Percentiles rank a stretch among this genome's conserved stretches.
Conservation (phyloP, 768 basidiomycete genomes). For the Lactifluus subvellereus region DNA sequence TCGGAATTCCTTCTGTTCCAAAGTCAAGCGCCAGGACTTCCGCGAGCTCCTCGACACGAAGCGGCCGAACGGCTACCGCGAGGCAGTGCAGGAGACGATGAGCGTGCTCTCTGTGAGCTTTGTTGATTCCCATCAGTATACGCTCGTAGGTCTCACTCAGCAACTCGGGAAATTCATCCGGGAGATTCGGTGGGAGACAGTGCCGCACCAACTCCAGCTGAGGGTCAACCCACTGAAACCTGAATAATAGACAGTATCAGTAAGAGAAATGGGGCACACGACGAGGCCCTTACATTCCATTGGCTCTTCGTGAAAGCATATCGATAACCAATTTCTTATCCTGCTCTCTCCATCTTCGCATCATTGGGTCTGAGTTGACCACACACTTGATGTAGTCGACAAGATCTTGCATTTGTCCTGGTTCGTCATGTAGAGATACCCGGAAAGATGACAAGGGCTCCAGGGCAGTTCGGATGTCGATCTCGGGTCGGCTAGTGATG, state of each 20-base stretch:
- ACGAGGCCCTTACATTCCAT: constrained; percentile 5
- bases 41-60: constrained; percentile 6
- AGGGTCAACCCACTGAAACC: constrained; percentile 3
- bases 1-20: not conserved
- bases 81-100: constrained; percentile 8
- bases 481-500: constrained; percentile 4
- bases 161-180: not conserved
- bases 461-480: not conserved
- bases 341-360: not conserved
- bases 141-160: constrained; percentile 8
- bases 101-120: not conserved
- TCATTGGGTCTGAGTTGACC: not conserved
- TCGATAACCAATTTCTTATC: not conserved
- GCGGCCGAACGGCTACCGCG: not conserved
- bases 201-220: not conserved
- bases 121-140: not conserved
- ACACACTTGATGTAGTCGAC: not conserved
- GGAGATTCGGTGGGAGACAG: not conserved
- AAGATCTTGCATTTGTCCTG: not conserved
- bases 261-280: not conserved
- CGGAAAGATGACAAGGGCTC: not conserved
- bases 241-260: not conserved
- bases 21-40: constrained; percentile 3
- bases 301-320: not conserved
- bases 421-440: not conserved